These are phyloP conservation scores for Fusarium torulosum DNA, from an alignment of 2,329 filamentous ascomycete genomes.

Conservation along the genomic window DNA sequence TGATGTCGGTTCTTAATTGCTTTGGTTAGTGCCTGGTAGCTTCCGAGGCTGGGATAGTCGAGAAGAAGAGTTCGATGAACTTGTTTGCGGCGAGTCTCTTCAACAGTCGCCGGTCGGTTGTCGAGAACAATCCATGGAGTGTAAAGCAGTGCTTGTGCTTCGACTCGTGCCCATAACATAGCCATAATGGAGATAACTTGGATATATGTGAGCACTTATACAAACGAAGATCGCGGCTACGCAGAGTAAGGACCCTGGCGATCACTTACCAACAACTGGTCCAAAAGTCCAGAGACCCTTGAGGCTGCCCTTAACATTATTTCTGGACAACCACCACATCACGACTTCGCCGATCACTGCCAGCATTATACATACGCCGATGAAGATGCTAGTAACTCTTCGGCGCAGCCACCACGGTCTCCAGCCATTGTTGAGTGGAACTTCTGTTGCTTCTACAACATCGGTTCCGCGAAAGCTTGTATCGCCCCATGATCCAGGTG, in stretches of 20 bases:
- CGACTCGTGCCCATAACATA: slow-evolving; percentile 48
- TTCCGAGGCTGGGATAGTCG: slow-evolving; percentile 45
- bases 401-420: slow-evolving; percentile 45
- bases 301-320: slow-evolving; percentile 30
- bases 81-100: slow-evolving; percentile 48
- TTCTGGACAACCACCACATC: slow-evolving; percentile 41
- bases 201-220: slow-evolving; percentile 20
- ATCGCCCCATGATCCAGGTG: slow-evolving; percentile 28
- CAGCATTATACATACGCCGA: slow-evolving; percentile 36
- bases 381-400: slow-evolving; percentile 39
- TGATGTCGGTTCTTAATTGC: slow-evolving; percentile 46
- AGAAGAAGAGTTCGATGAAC: slow-evolving; percentile 47
- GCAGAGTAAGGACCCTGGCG: slow-evolving; percentile 22
- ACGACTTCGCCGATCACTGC: slow-evolving; percentile 45
- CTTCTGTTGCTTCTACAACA: slow-evolving; percentile 35
- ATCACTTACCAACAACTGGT: slow-evolving; percentile 47
- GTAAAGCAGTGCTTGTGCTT: slow-evolving; percentile 47
- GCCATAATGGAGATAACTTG: slow-evolving; percentile 45
- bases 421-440: slow-evolving; percentile 44
- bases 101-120: slow-evolving; percentile 39
- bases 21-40: slow-evolving; percentile 39
- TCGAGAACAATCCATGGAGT: slow-evolving; percentile 50
- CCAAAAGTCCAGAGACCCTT: slow-evolving; percentile 49
- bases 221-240: not conserved
- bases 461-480: slow-evolving; percentile 25